These are phyloP conservation scores for Gossypium sturtianum DNA, from an alignment of 345 rosid genomes.

Conservation along the genomic window DNA sequence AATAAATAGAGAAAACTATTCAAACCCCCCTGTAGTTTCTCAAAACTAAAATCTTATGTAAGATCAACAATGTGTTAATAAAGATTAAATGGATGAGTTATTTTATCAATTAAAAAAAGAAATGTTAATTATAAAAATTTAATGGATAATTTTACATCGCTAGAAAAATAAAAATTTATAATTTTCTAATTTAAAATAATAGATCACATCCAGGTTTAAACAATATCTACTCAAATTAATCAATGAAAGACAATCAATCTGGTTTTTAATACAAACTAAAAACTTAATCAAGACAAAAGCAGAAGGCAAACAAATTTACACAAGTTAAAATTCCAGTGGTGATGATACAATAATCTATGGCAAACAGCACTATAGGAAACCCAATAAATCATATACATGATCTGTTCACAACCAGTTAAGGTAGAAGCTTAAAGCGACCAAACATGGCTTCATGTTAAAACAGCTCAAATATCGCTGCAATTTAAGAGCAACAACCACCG, in stretches of 20 bases:
- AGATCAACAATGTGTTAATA: too few species aligned
- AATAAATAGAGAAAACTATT: too few species aligned
- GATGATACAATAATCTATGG: background rate
- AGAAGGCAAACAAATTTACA: constrained; percentile 9
- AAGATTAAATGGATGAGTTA: too few species aligned
- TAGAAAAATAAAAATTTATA: too few species aligned
- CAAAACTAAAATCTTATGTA: too few species aligned
- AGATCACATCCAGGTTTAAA: too few species aligned
- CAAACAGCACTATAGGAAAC: background rate
- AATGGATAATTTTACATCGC: too few species aligned
- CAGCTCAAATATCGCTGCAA: background rate
- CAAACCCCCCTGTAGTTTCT: too few species aligned
- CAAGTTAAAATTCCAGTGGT: background rate
- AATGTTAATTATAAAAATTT: too few species aligned
- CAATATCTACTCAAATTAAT: background rate
- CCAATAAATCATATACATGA: constrained; percentile 10
- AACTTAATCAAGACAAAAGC: background rate
- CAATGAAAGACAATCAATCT: background rate
- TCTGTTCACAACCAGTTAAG: constrained; percentile 6
- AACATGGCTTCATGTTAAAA: background rate
- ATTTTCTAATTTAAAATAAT: too few species aligned
- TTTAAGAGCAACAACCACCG: constrained; percentile 48
- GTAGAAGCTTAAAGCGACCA: constrained; percentile 1
- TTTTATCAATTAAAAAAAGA: too few species aligned
- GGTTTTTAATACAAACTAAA: background rate